These are phyloP conservation scores for Pestalotiopsis sp. DNA, from an alignment of 2,329 filamentous ascomycete genomes.

Conservation along the genomic window DNA sequence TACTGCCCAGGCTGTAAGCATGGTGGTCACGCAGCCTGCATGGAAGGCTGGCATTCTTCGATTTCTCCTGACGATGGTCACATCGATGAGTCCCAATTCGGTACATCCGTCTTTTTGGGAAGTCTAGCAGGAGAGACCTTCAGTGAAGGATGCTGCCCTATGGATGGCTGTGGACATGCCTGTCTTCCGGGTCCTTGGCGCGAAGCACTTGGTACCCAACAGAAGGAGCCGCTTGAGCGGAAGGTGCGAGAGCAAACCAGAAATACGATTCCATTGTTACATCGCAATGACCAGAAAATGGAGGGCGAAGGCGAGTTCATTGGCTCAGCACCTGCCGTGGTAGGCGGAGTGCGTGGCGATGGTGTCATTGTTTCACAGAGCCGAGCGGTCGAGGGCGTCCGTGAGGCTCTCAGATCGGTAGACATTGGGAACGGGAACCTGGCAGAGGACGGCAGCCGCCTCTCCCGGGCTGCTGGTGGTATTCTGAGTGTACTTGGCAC, in stretches of 20 bases:
- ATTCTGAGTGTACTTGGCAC: conserved; percentile 56
- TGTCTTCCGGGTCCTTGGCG: conserved; percentile 62
- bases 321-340: conserved; percentile 20
- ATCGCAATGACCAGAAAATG: conserved; percentile 1
- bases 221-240: conserved; percentile 55
- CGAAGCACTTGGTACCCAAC: conserved; percentile 45
- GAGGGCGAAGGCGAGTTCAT: conserved; percentile 1
- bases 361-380: conserved; percentile 59
- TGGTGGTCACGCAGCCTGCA: conserved; percentile 63
- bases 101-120: conserved; percentile 17
- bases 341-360: conserved; percentile 46
- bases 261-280: conserved; percentile 17
- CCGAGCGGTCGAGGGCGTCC: conserved; percentile 61
- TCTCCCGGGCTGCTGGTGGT: conserved; percentile 25
- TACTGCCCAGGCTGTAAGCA: conserved; percentile 65
- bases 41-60: conserved; percentile 60
- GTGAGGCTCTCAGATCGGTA: conserved; percentile 50
- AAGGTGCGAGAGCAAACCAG: conserved; percentile 46
- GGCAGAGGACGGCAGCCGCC: conserved; percentile 9
- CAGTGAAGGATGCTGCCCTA: conserved; percentile 62
- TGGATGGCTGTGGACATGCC: conserved; percentile 67
- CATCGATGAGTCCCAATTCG: conserved; percentile 15
- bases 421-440: conserved; percentile 21
- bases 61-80: conserved; percentile 18
- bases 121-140: conserved; percentile 36